These are phyloP conservation scores for Jasminum sambac DNA, from an alignment of 257 asterid genomes.

Conservation along the genomic window DNA sequence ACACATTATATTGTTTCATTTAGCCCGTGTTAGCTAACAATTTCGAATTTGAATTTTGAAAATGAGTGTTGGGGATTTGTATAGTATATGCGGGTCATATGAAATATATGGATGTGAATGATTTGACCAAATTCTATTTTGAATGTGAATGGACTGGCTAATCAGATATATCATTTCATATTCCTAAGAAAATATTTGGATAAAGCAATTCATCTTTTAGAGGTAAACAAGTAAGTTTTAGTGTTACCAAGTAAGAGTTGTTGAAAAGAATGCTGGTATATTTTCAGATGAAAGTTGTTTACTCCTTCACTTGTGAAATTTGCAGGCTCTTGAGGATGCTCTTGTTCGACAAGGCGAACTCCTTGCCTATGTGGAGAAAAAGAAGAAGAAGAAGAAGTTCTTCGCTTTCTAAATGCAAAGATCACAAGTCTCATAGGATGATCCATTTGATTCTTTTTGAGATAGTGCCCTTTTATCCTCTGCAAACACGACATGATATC, in stretches of 20 bases:
- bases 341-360: slow-evolving; percentile 70
- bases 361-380: slow-evolving; percentile 68
- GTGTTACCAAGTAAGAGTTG: too few relatives aligned
- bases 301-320: not conserved
- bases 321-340: slow-evolving; percentile 76
- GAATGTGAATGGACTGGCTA: too few relatives aligned
- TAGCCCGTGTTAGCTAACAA: too few relatives aligned
- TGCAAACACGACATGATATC: not conserved
- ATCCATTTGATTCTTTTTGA: slow-evolving; percentile 1
- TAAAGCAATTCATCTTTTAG: slow-evolving; percentile 13
- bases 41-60: too few relatives aligned
- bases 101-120: too few relatives aligned
- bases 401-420: slow-evolving; percentile 54
- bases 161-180: too few relatives aligned
- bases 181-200: too few relatives aligned
- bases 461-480: slow-evolving; percentile 19
- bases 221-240: not conserved
- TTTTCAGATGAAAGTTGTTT: not conserved
- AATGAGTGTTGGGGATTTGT: too few relatives aligned
- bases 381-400: slow-evolving; percentile 88
- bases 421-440: slow-evolving; percentile 6
- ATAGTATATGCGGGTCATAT: too few relatives aligned
- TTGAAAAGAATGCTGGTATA: too few relatives aligned
- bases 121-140: too few relatives aligned
- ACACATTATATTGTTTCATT: too few relatives aligned